Percentiles rank a stretch among this genome's conserved stretches.
Evolutionary conservation across 75 land plant genomes (phyloP).

Genomic region (Azolla pinnata): DNA sequence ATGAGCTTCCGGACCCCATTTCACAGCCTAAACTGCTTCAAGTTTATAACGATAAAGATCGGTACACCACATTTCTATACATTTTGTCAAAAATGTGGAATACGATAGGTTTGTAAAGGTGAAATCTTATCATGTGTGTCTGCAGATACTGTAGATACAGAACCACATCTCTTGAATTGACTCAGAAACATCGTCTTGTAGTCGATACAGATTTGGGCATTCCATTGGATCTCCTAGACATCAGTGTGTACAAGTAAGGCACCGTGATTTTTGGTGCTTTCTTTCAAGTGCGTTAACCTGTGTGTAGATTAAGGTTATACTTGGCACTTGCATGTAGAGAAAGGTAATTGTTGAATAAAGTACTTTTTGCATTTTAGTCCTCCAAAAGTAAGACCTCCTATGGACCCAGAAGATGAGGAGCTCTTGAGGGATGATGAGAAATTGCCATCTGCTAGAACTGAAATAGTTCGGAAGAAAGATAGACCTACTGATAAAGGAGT

Average conservation of each 20-base stretch:
- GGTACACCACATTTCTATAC: slow-evolving; percentile 32
- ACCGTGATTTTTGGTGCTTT: too few species aligned
- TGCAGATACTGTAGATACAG: slow-evolving; percentile 74
- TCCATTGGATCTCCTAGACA: slow-evolving; percentile 89
- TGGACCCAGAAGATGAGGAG: slow-evolving; percentile 89
- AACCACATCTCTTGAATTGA: slow-evolving; percentile 78
- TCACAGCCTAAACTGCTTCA: slow-evolving; percentile 78
- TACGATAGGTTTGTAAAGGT: neutral
- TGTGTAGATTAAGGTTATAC: too few species aligned
- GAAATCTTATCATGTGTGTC: neutral
- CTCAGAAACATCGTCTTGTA: slow-evolving; percentile 64
- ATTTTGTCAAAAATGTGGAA: neutral
- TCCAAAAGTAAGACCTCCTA: slow-evolving; percentile 36
- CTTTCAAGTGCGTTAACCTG: too few species aligned
- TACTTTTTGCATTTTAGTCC: too few species aligned
- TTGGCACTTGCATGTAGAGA: too few species aligned
- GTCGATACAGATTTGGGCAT: slow-evolving; percentile 91
- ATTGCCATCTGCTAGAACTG: slow-evolving; percentile 44
- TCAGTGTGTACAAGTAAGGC: slow-evolving; percentile 88
- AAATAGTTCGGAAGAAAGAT: slow-evolving; percentile 62
- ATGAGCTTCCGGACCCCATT: slow-evolving; percentile 88
- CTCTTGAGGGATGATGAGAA: slow-evolving; percentile 69
- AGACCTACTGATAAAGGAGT: slow-evolving; percentile 95
- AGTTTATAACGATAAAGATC: slow-evolving; percentile 62
- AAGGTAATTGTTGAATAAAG: too few species aligned